These are phyloP conservation scores for Melanopsichium pennsylvanicum DNA, from an alignment of 1,284 basidiomycete genomes.

Conservation along the genomic window DNA sequence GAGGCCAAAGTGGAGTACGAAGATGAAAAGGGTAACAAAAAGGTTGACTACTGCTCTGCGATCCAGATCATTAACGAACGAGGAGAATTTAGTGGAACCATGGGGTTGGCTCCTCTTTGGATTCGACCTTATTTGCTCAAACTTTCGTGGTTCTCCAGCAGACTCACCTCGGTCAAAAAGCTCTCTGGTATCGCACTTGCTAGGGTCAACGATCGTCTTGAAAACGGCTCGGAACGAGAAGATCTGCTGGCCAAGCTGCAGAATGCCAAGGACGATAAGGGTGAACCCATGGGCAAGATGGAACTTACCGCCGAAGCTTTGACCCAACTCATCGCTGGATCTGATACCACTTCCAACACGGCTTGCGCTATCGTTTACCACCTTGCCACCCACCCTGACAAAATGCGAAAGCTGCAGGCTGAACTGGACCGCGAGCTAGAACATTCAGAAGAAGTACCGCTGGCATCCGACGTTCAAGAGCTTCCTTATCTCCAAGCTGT, in stretches of 20 bases:
- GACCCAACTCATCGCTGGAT: constrained; percentile 79
- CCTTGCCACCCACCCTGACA: constrained; percentile 74
- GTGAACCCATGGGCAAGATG: constrained; percentile 77
- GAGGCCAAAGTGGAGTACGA: constrained; percentile 71
- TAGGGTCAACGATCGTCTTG: constrained; percentile 78
- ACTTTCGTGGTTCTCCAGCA: constrained; percentile 75
- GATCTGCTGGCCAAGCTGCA: constrained; percentile 84
- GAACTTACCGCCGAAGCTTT: constrained; percentile 85
- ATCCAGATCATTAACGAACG: constrained; percentile 87
- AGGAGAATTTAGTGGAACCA: constrained; percentile 83
- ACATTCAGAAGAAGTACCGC: constrained; percentile 54
- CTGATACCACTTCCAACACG: constrained; percentile 60
- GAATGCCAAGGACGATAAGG: constrained; percentile 78
- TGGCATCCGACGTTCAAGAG: constrained; percentile 47
- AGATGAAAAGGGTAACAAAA: constrained; percentile 67
- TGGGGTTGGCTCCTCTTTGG: constrained; percentile 79
- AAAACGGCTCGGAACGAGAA: constrained; percentile 70
- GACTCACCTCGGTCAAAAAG: constrained; percentile 75
- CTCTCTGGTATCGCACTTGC: constrained; percentile 74
- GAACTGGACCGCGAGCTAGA: constrained; percentile 75
- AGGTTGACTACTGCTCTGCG: constrained; percentile 74
- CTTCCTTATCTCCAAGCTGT: constrained; percentile 74
- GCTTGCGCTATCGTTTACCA: constrained; percentile 75
- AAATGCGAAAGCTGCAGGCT: constrained; percentile 76
- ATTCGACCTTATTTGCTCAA: constrained; percentile 49